phyloP scores from a whole-genome alignment of 2,329 filamentous ascomycete genomes.

The Diaporthe sp. region DNA sequence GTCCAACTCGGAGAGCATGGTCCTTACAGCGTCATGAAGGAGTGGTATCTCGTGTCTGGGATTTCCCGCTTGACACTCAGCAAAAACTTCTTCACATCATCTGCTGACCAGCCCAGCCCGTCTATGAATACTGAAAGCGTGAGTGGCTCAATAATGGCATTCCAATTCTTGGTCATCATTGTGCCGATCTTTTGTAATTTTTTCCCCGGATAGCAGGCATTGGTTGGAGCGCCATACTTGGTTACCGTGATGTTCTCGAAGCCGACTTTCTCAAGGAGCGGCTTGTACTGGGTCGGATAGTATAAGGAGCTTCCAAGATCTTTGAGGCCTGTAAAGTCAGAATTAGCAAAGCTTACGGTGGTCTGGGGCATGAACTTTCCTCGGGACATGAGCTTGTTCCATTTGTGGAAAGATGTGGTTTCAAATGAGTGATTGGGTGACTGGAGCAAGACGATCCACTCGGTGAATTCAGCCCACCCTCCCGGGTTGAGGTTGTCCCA shows the following conservation, averaged over 20 bases:
- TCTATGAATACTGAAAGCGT: constrained; percentile 44
- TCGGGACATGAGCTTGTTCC: constrained; percentile 49
- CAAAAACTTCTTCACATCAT: constrained; percentile 45
- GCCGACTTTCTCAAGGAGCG: constrained; percentile 45
- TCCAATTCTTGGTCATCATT: constrained; percentile 49
- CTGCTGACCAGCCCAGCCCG: constrained; percentile 47
- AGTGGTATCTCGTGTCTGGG: constrained; percentile 48
- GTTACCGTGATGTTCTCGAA: constrained; percentile 48
- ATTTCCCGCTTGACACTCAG: constrained; percentile 46
- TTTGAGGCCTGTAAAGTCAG: constrained; percentile 44
- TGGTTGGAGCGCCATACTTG: constrained; percentile 49
- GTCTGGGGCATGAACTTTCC: constrained; percentile 41
- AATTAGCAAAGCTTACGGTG: constrained; percentile 36
- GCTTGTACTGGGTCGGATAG: constrained; percentile 47
- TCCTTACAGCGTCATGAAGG: constrained; percentile 49
- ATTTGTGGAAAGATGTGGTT: constrained; percentile 50
- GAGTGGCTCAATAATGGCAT: constrained; percentile 47
- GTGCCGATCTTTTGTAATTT: constrained; percentile 49
- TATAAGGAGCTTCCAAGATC: constrained; percentile 51
- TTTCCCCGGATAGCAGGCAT: constrained; percentile 50
- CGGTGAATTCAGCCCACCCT: constrained; percentile 54
- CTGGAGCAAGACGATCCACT: constrained; percentile 51
- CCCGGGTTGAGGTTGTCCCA: constrained; percentile 52
- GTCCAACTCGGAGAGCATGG: neutral
- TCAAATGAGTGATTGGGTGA: constrained; percentile 51